Evolutionary conservation across 345 rosid species (phyloP).

Genomic region (Citrus cavaleriei): DNA sequence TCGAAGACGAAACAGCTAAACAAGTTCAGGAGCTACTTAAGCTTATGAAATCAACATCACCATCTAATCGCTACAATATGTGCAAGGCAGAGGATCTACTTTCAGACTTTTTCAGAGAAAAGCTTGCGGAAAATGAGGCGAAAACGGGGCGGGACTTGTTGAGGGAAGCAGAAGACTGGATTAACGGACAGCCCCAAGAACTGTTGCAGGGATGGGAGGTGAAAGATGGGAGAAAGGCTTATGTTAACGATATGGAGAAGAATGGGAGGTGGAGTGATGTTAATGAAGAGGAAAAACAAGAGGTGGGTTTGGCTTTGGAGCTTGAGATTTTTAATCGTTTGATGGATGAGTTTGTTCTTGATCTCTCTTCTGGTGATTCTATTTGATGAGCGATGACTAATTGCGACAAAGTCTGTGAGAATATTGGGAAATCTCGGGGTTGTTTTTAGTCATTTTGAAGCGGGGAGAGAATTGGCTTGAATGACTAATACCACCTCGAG

Average conservation of each 20-base stretch:
- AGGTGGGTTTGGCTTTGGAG: constrained; percentile 44
- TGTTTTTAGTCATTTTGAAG: constrained; percentile 18
- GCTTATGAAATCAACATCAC: constrained; percentile 5
- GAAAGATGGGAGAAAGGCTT: constrained; percentile 38
- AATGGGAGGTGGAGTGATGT: constrained; percentile 29
- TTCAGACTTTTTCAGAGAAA: constrained; percentile 51
- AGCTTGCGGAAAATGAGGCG: constrained; percentile 6
- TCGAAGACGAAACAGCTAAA: not conserved
- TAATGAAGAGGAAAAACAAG: constrained; percentile 27
- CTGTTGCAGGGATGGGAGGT: constrained; percentile 57
- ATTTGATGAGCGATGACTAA: not conserved
- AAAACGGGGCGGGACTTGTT: constrained; percentile 11
- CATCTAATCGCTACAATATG: not conserved
- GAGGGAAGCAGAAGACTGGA: constrained; percentile 54
- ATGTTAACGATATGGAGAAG: constrained; percentile 52
- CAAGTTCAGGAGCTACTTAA: constrained; percentile 17
- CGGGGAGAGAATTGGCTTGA: not conserved
- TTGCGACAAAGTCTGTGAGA: not conserved
- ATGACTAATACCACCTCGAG: constrained; percentile 23
- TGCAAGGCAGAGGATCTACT: constrained; percentile 34
- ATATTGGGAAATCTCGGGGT: not conserved
- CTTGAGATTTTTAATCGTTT: constrained; percentile 39
- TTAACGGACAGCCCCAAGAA: constrained; percentile 39
- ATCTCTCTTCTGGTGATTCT: constrained; percentile 3
- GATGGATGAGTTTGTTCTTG: constrained; percentile 53